Evolutionary conservation across 1,139 yeast genomes (phyloP).

Genomic region (Casaregolazyma lundiana): DNA sequence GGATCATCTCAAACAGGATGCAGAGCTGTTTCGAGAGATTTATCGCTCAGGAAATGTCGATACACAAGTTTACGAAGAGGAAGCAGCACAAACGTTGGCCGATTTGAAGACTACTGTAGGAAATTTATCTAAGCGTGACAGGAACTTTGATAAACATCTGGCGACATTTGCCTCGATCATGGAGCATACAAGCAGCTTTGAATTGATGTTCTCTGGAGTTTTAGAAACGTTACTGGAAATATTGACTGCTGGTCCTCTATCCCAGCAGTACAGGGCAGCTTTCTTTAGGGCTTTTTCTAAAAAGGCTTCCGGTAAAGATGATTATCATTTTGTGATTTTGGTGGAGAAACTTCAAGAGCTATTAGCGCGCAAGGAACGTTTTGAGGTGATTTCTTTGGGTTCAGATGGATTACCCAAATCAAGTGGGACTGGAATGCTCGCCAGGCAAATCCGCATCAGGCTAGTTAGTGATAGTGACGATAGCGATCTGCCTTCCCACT

Average conservation of each 20-base stretch:
- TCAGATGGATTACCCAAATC: slow-evolving; percentile 18
- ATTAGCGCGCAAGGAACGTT: slow-evolving; percentile 68
- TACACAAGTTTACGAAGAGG: slow-evolving; percentile 28
- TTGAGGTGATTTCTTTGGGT: slow-evolving; percentile 53
- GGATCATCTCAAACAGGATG: slow-evolving; percentile 4
- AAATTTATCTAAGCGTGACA: slow-evolving; percentile 17
- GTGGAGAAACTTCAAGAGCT: slow-evolving; percentile 67
- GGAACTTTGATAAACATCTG: slow-evolving; percentile 19
- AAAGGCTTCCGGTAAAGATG: slow-evolving; percentile 15
- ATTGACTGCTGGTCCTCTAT: slow-evolving; percentile 33
- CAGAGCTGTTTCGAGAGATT: slow-evolving; percentile 13
- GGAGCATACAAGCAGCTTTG: slow-evolving; percentile 65
- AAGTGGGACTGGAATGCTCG: slow-evolving; percentile 55
- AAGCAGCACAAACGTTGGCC: slow-evolving; percentile 23
- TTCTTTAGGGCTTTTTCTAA: slow-evolving; percentile 48
- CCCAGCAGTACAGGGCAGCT: slow-evolving; percentile 29
- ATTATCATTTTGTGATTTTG: slow-evolving; percentile 39
- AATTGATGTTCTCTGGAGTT: slow-evolving; percentile 65
- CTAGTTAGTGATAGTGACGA: slow-evolving; percentile 38
- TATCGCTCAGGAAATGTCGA: slow-evolving; percentile 21
- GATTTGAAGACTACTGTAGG: slow-evolving; percentile 19
- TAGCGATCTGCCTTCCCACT: slow-evolving; percentile 21
- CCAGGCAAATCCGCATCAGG: slow-evolving; percentile 64
- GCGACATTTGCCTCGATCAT: slow-evolving; percentile 11
- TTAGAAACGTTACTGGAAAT: slow-evolving; percentile 44